phyloP scores from a whole-genome alignment of 495 filamentous ascomycete species.

The Talaromyces trachyspermus region DNA sequence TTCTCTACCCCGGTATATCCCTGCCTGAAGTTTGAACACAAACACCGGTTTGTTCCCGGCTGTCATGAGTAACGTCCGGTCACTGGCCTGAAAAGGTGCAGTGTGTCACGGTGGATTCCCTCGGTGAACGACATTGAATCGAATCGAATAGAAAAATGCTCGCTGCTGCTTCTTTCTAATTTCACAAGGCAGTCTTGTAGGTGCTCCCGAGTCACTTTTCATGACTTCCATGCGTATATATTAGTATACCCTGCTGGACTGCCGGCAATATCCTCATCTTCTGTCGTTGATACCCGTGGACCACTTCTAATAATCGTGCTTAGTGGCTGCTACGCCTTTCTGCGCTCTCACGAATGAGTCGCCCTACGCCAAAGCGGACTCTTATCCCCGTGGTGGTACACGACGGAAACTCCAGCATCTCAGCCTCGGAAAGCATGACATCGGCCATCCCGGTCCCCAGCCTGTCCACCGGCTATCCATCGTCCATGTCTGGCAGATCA shows the following conservation, averaged over 20 bases:
- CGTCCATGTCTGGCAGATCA: slow-evolving; percentile 3
- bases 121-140: background rate
- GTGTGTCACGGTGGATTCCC: slow-evolving; percentile 1
- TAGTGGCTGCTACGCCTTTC: background rate
- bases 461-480: slow-evolving; percentile 4
- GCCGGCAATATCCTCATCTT: too few relatives aligned
- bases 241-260: too few relatives aligned
- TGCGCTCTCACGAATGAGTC: slow-evolving; percentile 1
- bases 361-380: background rate
- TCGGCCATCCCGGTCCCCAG: slow-evolving; percentile 7
- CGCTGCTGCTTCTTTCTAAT: too few relatives aligned
- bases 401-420: background rate
- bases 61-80: slow-evolving; percentile 2
- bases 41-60: background rate
- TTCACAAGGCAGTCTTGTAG: too few relatives aligned
- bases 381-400: slow-evolving; percentile 1
- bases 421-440: slow-evolving; percentile 4
- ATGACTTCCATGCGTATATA: too few relatives aligned
- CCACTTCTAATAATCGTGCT: background rate
- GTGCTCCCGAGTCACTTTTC: too few relatives aligned
- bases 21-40: too few relatives aligned
- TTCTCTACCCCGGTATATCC: too few relatives aligned
- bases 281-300: too few relatives aligned
- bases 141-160: too few relatives aligned
- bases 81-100: slow-evolving; percentile 1